Conservation (phyloP, 2,329 filamentous ascomycete species). For the Ceratocystis cacaofunesta region DNA sequence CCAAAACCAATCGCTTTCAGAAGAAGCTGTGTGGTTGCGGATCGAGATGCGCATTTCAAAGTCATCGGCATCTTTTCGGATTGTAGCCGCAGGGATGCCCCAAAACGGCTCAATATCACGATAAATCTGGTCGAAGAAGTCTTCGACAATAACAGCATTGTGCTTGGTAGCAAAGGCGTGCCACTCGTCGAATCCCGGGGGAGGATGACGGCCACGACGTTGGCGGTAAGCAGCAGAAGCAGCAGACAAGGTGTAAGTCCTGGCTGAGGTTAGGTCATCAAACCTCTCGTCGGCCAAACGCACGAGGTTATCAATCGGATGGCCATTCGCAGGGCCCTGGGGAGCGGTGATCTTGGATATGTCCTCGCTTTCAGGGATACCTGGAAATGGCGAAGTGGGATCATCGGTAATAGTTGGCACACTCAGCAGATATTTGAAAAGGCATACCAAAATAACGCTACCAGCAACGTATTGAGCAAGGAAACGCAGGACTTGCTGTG, state of each 20-base stretch:
- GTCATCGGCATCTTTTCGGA: constrained; percentile 37
- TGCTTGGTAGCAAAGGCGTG: constrained; percentile 36
- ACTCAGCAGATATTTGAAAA: constrained; percentile 13
- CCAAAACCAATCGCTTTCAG: constrained; percentile 43
- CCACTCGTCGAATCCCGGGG: constrained; percentile 49
- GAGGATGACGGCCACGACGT: constrained; percentile 44
- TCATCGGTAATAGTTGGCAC: constrained; percentile 8
- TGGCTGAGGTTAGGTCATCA: constrained; percentile 28
- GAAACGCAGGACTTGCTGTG: constrained; percentile 12
- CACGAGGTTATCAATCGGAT: constrained; percentile 38
- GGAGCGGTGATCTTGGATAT: constrained; percentile 18
- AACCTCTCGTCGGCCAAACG: constrained; percentile 31
- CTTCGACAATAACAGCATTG: constrained; percentile 43
- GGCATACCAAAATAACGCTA: background rate
- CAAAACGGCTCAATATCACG: constrained; percentile 45
- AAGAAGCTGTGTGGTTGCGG: constrained; percentile 36
- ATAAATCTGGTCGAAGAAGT: constrained; percentile 51
- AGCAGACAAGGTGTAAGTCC: constrained; percentile 34
- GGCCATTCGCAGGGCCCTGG: constrained; percentile 22
- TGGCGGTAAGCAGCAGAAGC: constrained; percentile 41
- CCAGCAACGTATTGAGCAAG: constrained; percentile 4
- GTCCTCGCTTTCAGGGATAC: constrained; percentile 7
- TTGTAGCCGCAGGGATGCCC: constrained; percentile 33
- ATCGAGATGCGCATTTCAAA: constrained; percentile 48
- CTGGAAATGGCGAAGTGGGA: background rate